phyloP scores from a whole-genome alignment of 2,329 filamentous ascomycete species.

The Clarireedia sp. region DNA sequence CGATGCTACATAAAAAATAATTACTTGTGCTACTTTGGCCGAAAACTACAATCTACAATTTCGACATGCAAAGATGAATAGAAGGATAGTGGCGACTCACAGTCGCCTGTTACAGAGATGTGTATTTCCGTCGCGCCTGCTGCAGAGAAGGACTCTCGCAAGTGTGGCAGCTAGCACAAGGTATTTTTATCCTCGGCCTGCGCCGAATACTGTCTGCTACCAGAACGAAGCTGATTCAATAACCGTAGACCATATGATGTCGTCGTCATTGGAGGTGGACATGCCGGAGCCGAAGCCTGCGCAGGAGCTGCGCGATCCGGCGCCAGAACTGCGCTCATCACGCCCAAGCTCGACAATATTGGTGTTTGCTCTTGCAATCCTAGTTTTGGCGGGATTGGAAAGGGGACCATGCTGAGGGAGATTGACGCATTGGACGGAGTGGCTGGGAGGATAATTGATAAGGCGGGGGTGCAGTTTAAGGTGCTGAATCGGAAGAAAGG shows the following conservation, averaged over 20 bases:
- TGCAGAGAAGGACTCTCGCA: conserved; percentile 2
- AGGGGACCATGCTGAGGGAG: conserved; percentile 91
- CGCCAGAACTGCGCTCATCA: conserved; percentile 82
- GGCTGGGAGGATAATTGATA: conserved; percentile 81
- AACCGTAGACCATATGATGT: conserved; percentile 60
- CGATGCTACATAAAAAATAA: conserved; percentile 1
- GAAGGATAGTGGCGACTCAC: conserved; percentile 9
- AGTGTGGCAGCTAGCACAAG: conserved; percentile 7
- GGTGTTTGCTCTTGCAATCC: conserved; percentile 96
- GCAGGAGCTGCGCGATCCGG: conserved; percentile 84
- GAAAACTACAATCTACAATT: neutral
- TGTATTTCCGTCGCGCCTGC: neutral
- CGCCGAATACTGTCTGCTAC: neutral
- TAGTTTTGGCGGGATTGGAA: conserved; percentile 96
- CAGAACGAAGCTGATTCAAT: neutral
- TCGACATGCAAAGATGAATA: conserved; percentile 24
- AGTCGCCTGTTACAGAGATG: conserved; percentile 4
- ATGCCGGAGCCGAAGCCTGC: conserved; percentile 90
- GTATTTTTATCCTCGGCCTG: neutral
- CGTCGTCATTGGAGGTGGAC: conserved; percentile 88
- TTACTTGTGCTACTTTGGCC: neutral
- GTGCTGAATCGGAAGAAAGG: conserved; percentile 84
- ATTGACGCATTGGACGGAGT: conserved; percentile 92
- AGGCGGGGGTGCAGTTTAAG: conserved; percentile 89
- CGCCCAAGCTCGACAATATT: conserved; percentile 79